Base-by-base conservation (phyloP, 352 stramenopile species). In the Thraustochytrium sp. region DNA sequence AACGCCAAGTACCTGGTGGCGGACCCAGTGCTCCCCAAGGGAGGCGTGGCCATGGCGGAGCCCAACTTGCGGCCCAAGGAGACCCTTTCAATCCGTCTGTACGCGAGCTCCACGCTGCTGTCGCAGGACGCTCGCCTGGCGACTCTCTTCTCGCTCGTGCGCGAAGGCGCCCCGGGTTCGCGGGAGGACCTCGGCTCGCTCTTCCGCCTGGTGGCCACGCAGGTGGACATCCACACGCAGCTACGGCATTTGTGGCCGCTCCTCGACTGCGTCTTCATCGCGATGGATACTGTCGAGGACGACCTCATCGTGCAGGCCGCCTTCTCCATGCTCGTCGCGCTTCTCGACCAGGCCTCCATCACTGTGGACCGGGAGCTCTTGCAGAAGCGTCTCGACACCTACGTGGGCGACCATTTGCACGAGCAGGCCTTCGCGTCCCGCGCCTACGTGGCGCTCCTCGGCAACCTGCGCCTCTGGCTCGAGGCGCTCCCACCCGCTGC, bases 271-370 rank as follows among this genome's bases (percentile, higher is more conserved):
- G 5, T 44, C 23, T 63, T 80, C 26, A 23, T 18, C 34, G 38
- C 31, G 9, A 46, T 80, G 68, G 68, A 80, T 38, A 34, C 37
- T 4, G n/a, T 53, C 21, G 68, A 80, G n/a, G 68, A 80, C 68
- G 68, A 80, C 49, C 46, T 29, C 2, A 11, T 80, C 51, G 53
- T 80, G 5, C 44, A 61, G 34, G 11, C n/a, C 21, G 46, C 68
- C 18, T 80, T 80, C 38, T 23, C n/a, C 5, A 23, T 44, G 5
- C 68, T 80, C n/a, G 40, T 75, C 38, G 31, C 42, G 21, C 34
- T 80, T 48, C 23, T 80, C 0, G 21, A 42, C 21, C 48, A 51
- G 21, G 68, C 68, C 3, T 26, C 37, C 16, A 11, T 49, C 11
- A 37, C 62, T 11, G 13, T 54, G 62, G 62, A 36, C 38, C 40